phyloP scores from a whole-genome alignment of 805 yeast species.

The Lipomyces mesembrius region DNA sequence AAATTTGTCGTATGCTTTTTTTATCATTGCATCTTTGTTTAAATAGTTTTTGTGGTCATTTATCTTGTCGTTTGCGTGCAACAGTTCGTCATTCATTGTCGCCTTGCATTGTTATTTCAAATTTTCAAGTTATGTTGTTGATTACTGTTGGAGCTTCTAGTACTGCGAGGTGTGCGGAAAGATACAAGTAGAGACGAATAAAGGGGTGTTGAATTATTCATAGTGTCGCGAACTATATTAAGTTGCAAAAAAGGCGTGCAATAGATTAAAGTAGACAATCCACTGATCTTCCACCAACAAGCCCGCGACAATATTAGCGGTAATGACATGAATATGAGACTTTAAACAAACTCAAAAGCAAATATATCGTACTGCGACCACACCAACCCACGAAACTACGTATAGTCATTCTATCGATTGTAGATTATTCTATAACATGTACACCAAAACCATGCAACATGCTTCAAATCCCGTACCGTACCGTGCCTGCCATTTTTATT shows the following conservation, averaged over 20 bases:
- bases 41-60: neutral
- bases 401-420: no score
- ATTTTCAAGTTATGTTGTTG: neutral
- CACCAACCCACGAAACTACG: no score
- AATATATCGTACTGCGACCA: no score
- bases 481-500: neutral
- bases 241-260: no score
- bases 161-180: neutral
- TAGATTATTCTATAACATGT: no score
- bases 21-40: constrained; percentile 4
- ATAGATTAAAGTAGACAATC: no score
- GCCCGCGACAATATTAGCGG: neutral
- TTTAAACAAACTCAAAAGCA: no score
- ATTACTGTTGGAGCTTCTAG: neutral
- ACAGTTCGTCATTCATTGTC: constrained; percentile 11
- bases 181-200: neutral
- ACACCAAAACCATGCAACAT: neutral
- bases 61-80: neutral
- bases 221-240: neutral
- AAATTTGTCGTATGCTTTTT: constrained; percentile 1
- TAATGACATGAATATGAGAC: no score
- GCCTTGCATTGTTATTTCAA: constrained; percentile 1
- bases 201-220: neutral
- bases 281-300: no score
- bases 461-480: neutral